Evolutionary conservation across 2,329 filamentous ascomycete species (phyloP), one percentile per base, ranked within the genome.

Genomic region (Paecilomyces variotii): DNA sequence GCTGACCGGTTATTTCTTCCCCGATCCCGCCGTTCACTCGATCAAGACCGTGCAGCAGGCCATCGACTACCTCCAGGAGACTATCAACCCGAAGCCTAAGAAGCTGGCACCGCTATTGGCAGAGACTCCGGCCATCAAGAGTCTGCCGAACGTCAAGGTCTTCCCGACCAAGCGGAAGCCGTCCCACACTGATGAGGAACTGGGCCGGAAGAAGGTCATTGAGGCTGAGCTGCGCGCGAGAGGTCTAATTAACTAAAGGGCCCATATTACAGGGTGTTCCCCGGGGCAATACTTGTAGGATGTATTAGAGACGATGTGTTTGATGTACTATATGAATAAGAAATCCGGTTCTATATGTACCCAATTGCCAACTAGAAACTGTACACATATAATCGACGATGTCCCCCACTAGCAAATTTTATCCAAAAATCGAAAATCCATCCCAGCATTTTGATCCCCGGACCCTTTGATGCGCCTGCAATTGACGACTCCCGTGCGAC

Each of bases 181-280:
- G 9, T 84, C 89, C 34, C 84, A 93, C 71, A 85, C 84, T 71
- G 89, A 93, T 74, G 84, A 82, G 65, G 80, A 83, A 54, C 71
- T 89, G 50, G 91, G 91, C 28, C 80, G 89, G 67, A 89, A 87
- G 84, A 94, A 94, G 83, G 73, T 91, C 55, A 90, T 93, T 67
- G 82, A 89, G 72, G 78, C 86, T 67, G 87, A 90, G 74, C 78
- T 93, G 62, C 75, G 75, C 67, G 80, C 82, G 70, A 79, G 86
- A 58, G 82, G 81, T 14, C 71, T 92, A 64, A 84, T 87, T 6
- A 75, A 84, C 57, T 66, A 66, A 53, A 58, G 26, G 55, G n/a
- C 35, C 55, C n/a, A 34, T 55, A 24, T 28, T 14, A 24, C 51
- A 12, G 30, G 25, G n/a, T 56, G 30, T 55, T 30, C 25, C 57